Evolutionary conservation across 2,329 filamentous ascomycete genomes (phyloP).

Genomic region (Neofusicoccum laricinum): DNA sequence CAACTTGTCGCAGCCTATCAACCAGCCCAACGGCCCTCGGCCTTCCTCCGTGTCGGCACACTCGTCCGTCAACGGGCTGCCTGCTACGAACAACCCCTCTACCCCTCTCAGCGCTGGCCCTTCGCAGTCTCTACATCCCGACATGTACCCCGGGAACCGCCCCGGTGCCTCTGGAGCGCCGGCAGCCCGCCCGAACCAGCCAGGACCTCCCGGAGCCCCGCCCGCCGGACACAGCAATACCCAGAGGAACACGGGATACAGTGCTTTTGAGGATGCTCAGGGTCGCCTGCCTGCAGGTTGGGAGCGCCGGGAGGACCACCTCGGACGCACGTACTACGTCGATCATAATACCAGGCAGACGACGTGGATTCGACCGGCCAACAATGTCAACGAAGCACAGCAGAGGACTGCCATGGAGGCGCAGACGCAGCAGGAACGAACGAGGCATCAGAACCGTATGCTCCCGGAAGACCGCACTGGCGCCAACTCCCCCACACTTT

Average conservation of each 20-base stretch:
- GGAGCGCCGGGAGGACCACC: constrained; percentile 92
- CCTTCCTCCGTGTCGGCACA: constrained; percentile 27
- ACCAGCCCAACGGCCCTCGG: constrained; percentile 22
- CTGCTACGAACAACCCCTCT: constrained; percentile 20
- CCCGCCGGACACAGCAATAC: constrained; percentile 40
- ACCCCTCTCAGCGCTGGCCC: constrained; percentile 18
- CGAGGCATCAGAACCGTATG: constrained; percentile 92
- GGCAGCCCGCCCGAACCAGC: constrained; percentile 29
- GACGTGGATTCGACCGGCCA: constrained; percentile 90
- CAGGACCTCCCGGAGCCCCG: constrained; percentile 27
- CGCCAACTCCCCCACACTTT: constrained; percentile 80
- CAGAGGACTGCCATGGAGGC: constrained; percentile 79
- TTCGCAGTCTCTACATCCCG: constrained; percentile 35
- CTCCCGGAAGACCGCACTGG: constrained; percentile 94
- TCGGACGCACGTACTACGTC: constrained; percentile 95
- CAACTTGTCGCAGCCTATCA: constrained; percentile 70
- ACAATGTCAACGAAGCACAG: constrained; percentile 70
- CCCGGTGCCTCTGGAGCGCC: constrained; percentile 25
- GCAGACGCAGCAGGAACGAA: constrained; percentile 87
- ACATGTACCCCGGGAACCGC: constrained; percentile 34
- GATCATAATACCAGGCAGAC: constrained; percentile 97
- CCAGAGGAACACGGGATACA: constrained; percentile 53
- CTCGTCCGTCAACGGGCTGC: constrained; percentile 38
- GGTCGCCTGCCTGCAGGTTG: constrained; percentile 88
- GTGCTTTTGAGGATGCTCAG: constrained; percentile 94